phyloP scores from a whole-genome alignment of 208 protist species.

The Leishmania mexicana region DNA sequence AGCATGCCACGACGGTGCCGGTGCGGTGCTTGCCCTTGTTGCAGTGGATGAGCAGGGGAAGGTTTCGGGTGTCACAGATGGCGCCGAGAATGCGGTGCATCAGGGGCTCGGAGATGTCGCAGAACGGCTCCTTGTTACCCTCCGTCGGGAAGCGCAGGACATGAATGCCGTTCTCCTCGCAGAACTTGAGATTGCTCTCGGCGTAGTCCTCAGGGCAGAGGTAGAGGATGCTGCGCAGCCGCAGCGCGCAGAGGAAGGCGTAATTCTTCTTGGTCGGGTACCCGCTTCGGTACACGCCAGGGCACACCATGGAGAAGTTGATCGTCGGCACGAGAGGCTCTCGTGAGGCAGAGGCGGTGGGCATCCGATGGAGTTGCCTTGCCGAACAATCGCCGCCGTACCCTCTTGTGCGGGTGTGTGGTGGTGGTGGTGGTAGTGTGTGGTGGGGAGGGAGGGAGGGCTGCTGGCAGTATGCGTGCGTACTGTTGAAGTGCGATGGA shows the following conservation, averaged over 20 bases:
- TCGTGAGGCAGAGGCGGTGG: conserved; percentile 31
- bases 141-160: conserved; percentile 95
- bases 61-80: conserved; percentile 92
- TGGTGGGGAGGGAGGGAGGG: not conserved
- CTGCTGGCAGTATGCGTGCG: not conserved
- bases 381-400: not conserved
- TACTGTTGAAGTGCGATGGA: not conserved
- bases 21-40: conserved; percentile 98
- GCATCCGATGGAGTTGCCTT: conserved; percentile 12
- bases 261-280: conserved; percentile 98
- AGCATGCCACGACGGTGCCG: conserved; percentile 93
- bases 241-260: conserved; percentile 94
- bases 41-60: conserved; percentile 97
- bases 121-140: conserved; percentile 98
- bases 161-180: conserved; percentile 79
- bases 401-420: not conserved
- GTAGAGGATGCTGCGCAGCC: conserved; percentile 94
- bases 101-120: conserved; percentile 94
- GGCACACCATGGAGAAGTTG: conserved; percentile 97
- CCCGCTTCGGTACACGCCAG: conserved; percentile 95
- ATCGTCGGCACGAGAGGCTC: conserved; percentile 84
- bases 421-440: not conserved
- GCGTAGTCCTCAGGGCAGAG: conserved; percentile 95
- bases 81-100: conserved; percentile 87
- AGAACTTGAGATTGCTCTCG: conserved; percentile 94